Base-by-base conservation (phyloP, 345 rosid species). In the Eucalyptus lansdowneana region DNA sequence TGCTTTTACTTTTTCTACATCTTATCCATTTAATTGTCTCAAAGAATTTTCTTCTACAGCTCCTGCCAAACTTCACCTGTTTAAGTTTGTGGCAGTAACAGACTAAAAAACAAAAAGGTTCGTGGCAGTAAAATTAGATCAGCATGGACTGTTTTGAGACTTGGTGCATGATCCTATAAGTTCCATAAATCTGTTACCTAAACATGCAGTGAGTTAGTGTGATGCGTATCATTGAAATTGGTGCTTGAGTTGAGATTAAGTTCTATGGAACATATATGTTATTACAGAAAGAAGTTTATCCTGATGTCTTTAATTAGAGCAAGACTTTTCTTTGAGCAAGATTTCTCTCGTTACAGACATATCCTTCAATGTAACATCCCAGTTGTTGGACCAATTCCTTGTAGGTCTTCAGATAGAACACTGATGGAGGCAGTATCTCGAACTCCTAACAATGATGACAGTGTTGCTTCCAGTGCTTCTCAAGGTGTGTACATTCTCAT, bases 401-500 rank as follows among this genome's bases (percentile, higher is more conserved):
- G 88, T 89, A 90, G 91, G 89, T 89, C 91, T 81, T 81, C 88
- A n/a, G 91, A 91, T 89, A 88, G 69, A 83, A 90, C 85, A 67
- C 54, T 25, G 86, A 49, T 53, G 14, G 87, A 89, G 45, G 88
- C 90, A 58, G 69, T 92, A 89, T 89, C 89, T 87, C 91, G 89
- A 87, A 91, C 90, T 88, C 86, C 91, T 13, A 88, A 80, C 69
- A 50, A 53, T 37, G 85, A 89, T 53, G 92, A 92, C 87, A 94
- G 91, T 86, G 89, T 80, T 87, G 88, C 89, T 91, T 91, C 93
- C 87, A 62, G 92, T 86, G 90, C 56, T 49, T 89, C 92, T 89
- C 95, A 92, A 90, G 98, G 97, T 96, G 90, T 31, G 62, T 86
- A 31, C 67, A 31, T 42, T 31, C 47, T 50, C 54, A 50, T 53